Evolutionary conservation across 306 rosid genomes (phyloP).

Genomic region (Oxytropis ochrocephala): DNA sequence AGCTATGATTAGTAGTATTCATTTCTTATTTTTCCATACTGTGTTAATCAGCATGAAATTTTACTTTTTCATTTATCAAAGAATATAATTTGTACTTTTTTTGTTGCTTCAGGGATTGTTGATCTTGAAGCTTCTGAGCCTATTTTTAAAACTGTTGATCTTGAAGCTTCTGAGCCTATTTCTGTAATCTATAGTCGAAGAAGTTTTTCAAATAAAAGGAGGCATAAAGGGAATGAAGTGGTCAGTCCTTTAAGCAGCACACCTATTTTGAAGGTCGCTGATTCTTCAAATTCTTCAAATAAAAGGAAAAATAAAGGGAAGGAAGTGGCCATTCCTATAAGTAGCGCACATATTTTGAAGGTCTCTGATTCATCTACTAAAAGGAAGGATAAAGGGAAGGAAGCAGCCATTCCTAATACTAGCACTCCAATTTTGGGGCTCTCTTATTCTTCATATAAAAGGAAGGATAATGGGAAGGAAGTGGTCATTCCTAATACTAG

Average conservation of each 20-base stretch:
- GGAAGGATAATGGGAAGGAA: no score
- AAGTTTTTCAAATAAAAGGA: slow-evolving; percentile 22
- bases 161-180: slow-evolving; percentile 30
- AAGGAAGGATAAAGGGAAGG: slow-evolving; percentile 36
- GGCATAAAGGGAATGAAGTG: not conserved
- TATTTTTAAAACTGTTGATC: slow-evolving; percentile 10
- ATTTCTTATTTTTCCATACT: not conserved
- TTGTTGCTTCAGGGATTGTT: slow-evolving; percentile 22
- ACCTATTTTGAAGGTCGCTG: not conserved
- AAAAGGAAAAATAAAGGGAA: slow-evolving; percentile 30
- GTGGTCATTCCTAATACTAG: no score
- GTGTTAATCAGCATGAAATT: not conserved
- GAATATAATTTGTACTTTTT: no score
- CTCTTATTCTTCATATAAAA: not conserved
- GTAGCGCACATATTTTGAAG: slow-evolving; percentile 24
- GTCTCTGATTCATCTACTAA: slow-evolving; percentile 18
- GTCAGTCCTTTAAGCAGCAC: slow-evolving; percentile 20
- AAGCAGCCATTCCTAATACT: slow-evolving; percentile 15
- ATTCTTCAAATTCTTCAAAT: no score
- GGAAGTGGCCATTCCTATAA: slow-evolving; percentile 20
- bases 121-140: slow-evolving; percentile 31
- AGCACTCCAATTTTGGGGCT: slow-evolving; percentile 18
- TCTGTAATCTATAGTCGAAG: slow-evolving; percentile 36
- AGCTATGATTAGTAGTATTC: not conserved
- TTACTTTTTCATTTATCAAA: not conserved